A percentile compares a stretch with the other conserved stretches of the same genome.
These are phyloP conservation scores for Darksidea phi DNA, from an alignment of 495 filamentous ascomycete genomes.

Conservation along the genomic window DNA sequence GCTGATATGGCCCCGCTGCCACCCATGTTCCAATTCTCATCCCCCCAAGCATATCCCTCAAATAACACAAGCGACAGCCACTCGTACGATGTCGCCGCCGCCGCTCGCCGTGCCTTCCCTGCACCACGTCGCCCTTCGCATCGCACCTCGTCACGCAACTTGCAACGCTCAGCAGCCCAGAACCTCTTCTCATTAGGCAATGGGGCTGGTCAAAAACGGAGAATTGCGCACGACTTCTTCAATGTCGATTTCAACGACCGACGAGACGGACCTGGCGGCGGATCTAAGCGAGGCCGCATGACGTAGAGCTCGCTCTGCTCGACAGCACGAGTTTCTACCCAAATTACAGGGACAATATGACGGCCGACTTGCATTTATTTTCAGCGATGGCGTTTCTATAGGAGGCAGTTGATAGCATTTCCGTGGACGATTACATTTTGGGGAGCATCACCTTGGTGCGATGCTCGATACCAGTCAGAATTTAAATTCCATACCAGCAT, in stretches of 20 bases:
- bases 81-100: slow-evolving; percentile 43
- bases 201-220: slow-evolving; percentile 74
- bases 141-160: slow-evolving; percentile 48
- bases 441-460: not conserved
- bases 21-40: slow-evolving; percentile 68
- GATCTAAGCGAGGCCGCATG: slow-evolving; percentile 67
- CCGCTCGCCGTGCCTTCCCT: slow-evolving; percentile 52
- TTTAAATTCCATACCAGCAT: not conserved
- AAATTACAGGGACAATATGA: not conserved
- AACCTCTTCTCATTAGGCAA: slow-evolving; percentile 49
- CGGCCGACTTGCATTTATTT: not conserved
- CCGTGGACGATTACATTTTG: slow-evolving; percentile 12
- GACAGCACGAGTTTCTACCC: not conserved
- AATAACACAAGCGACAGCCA: slow-evolving; percentile 64
- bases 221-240: slow-evolving; percentile 76
- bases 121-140: slow-evolving; percentile 54
- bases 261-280: slow-evolving; percentile 59
- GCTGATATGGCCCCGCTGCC: slow-evolving; percentile 44
- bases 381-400: slow-evolving; percentile 3
- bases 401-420: slow-evolving; percentile 4
- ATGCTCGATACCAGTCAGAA: not conserved
- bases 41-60: slow-evolving; percentile 60
- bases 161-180: slow-evolving; percentile 43
- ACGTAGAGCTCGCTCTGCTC: slow-evolving; percentile 45
- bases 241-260: slow-evolving; percentile 68